phyloP scores from a whole-genome alignment of 23 red algal species.

The Gracilaria caudata region DNA sequence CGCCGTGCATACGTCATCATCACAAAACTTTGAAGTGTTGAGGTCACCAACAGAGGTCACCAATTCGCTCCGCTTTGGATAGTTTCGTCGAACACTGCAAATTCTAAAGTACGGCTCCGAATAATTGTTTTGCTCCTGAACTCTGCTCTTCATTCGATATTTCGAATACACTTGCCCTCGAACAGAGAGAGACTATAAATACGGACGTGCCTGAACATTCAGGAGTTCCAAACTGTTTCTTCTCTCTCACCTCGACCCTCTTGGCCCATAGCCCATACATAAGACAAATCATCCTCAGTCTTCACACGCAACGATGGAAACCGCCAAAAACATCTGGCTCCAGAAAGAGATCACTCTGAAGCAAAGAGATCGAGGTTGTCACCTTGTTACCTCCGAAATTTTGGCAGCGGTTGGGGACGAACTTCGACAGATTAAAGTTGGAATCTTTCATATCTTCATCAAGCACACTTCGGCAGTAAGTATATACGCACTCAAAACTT shows the following conservation, averaged over 20 bases:
- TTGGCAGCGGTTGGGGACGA: constrained; percentile 22
- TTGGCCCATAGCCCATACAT: no score
- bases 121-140: not conserved
- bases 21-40: no score
- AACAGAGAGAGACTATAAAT: no score
- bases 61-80: not conserved
- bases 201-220: no score
- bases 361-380: constrained; percentile 48
- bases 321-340: constrained; percentile 31
- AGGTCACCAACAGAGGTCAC: not conserved
- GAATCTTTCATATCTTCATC: constrained; percentile 75
- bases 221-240: not conserved
- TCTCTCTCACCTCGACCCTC: no score
- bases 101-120: no score
- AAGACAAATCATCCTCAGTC: no score
- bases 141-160: no score
- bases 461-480: constrained; percentile 71
- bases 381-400: constrained; percentile 67
- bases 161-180: not conserved
- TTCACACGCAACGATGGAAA: not conserved
- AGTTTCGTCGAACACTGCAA: not conserved
- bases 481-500: not conserved
- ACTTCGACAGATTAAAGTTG: constrained; percentile 36
- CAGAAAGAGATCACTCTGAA: constrained; percentile 49
- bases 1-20: no score